A percentile compares a stretch with the other conserved stretches of the same genome.
phyloP scores from a whole-genome alignment of 1,284 basidiomycete species.

The Sanghuangporus weigelae region DNA sequence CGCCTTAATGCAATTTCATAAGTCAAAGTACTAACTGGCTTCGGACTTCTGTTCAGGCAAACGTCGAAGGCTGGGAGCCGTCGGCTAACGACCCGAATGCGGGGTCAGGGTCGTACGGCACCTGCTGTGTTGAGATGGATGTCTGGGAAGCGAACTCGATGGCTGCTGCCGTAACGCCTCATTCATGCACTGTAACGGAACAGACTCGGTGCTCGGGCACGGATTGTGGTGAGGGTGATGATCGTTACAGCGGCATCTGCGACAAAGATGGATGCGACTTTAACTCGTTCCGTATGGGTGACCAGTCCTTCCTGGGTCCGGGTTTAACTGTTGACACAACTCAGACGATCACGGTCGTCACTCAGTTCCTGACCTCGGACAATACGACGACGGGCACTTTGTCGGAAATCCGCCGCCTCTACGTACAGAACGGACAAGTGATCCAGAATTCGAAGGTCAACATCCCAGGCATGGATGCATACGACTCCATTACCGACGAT shows the following conservation, averaged over 20 bases:
- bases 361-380: slow-evolving; percentile 44
- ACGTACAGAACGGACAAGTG: slow-evolving; percentile 46
- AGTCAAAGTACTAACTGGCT: not conserved
- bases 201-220: slow-evolving; percentile 37
- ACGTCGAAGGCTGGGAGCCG: slow-evolving; percentile 38
- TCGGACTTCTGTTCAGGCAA: slow-evolving; percentile 32
- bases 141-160: slow-evolving; percentile 51
- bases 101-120: slow-evolving; percentile 39
- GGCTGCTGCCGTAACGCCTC: slow-evolving; percentile 43
- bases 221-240: slow-evolving; percentile 33
- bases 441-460: slow-evolving; percentile 44
- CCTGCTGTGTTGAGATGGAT: slow-evolving; percentile 54
- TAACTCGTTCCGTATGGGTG: slow-evolving; percentile 51
- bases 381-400: slow-evolving; percentile 40
- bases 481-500: slow-evolving; percentile 34
- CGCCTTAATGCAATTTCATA: not conserved
- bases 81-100: slow-evolving; percentile 38
- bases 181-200: slow-evolving; percentile 37
- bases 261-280: slow-evolving; percentile 52
- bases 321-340: slow-evolving; percentile 43
- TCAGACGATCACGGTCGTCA: slow-evolving; percentile 40
- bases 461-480: slow-evolving; percentile 34
- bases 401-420: slow-evolving; percentile 48
- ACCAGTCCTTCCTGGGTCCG: slow-evolving; percentile 41
- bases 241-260: slow-evolving; percentile 40